A percentile compares a stretch with the other conserved stretches of the same genome.
These are phyloP conservation scores for Eucalyptus marginata DNA, from an alignment of 345 rosid genomes.

Conservation along the genomic window DNA sequence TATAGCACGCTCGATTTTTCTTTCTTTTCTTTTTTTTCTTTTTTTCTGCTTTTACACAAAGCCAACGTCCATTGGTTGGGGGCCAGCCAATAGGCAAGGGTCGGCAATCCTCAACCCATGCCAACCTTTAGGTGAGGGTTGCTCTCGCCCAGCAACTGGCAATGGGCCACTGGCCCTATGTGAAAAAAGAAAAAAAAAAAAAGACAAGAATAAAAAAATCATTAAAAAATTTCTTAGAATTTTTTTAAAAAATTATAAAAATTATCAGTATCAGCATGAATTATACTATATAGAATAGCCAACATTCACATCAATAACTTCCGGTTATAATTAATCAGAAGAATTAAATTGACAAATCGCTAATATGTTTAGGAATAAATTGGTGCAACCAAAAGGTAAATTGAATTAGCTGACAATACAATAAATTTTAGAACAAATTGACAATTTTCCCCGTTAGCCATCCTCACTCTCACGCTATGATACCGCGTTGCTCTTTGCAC, in stretches of 20 bases:
- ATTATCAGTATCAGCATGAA: accelerated
- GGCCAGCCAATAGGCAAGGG: background rate
- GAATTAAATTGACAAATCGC: no score
- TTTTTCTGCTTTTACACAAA: background rate
- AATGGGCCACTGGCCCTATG: accelerated
- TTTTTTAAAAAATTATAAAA: background rate
- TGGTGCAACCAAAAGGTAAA: no score
- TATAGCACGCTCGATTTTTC: accelerated
- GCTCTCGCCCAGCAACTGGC: accelerated
- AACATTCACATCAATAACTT: background rate
- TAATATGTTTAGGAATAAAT: background rate
- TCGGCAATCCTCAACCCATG: accelerated
- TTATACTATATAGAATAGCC: accelerated
- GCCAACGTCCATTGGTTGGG: background rate
- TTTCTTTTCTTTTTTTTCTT: accelerated
- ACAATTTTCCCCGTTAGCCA: background rate
- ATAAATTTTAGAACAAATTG: background rate
- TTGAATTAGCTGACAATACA: no score
- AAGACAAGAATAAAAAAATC: background rate
- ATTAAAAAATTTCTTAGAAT: background rate
- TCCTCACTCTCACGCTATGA: background rate
- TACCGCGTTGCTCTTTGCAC: background rate
- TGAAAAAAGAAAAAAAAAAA: background rate
- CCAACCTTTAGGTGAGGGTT: background rate
- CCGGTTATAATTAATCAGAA: no score